A percentile compares a stretch with the other conserved stretches of the same genome.
Evolutionary conservation across 257 asterid genomes (phyloP).

Genomic region (Solanum bulbocastanum): DNA sequence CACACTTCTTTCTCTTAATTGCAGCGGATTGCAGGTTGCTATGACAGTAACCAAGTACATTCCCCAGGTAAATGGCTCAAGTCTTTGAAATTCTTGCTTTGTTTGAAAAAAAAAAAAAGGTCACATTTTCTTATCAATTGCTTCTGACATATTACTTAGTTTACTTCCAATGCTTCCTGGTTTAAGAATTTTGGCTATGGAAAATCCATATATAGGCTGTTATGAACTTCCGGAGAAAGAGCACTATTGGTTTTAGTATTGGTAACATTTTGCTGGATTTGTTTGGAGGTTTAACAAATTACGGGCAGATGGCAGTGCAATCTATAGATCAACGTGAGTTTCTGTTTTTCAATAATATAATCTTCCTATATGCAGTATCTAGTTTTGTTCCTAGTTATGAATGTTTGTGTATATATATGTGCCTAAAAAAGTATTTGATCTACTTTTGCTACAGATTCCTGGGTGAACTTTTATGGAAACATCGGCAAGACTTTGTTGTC

Average conservation of each 20-base stretch:
- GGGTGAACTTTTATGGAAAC: constrained; percentile 88
- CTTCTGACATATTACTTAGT: neutral
- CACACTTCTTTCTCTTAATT: neutral
- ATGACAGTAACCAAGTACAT: constrained; percentile 88
- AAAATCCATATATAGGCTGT: constrained; percentile 39
- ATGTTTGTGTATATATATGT: neutral
- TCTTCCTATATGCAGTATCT: neutral
- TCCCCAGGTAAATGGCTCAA: constrained; percentile 61
- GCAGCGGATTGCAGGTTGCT: constrained; percentile 73
- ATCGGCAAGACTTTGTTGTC: constrained; percentile 88
- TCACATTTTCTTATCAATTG: neutral
- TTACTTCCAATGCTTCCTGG: neutral
- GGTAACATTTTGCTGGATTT: constrained; percentile 89
- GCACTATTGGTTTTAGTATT: constrained; percentile 89
- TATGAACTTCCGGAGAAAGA: constrained; percentile 61
- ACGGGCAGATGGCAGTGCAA: constrained; percentile 78
- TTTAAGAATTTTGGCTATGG: neutral
- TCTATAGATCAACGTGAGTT: constrained; percentile 85
- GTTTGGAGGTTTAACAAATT: constrained; percentile 68
- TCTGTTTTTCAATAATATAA: neutral
- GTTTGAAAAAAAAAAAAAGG: neutral
- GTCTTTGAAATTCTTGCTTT: neutral
- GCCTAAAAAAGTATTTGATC: neutral
- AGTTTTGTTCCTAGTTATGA: neutral
- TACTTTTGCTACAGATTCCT: constrained; percentile 38